Evolutionary conservation across 441 rosid species (phyloP).

Genomic region (Eutrema salsugineum): DNA sequence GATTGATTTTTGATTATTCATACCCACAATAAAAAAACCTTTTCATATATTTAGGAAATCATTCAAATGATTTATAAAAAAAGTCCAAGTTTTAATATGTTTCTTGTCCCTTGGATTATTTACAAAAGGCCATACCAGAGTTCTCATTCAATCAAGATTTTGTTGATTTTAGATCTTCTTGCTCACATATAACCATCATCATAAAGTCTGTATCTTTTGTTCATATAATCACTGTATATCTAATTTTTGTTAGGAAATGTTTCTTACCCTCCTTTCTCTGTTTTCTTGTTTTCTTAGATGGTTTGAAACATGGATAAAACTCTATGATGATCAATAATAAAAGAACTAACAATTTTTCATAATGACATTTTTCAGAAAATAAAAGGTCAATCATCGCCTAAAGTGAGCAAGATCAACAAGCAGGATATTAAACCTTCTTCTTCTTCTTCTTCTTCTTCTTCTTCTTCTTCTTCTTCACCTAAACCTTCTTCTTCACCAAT

Average conservation of each 20-base stretch:
- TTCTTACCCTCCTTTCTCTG: background rate
- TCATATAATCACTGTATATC: background rate
- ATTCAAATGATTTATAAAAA: background rate
- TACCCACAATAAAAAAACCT: background rate
- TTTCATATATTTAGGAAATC: background rate
- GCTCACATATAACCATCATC: too few relatives aligned
- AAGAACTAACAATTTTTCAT: background rate
- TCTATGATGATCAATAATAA: background rate
- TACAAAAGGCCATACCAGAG: background rate
- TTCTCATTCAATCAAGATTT: background rate
- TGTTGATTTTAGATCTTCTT: background rate
- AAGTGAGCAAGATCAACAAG: constrained; percentile 30
- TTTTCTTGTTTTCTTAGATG: background rate
- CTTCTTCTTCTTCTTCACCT: too few relatives aligned
- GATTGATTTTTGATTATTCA: background rate
- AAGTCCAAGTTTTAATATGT: background rate
- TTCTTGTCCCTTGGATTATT: background rate
- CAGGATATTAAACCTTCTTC: constrained; percentile 25
- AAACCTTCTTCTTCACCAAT: constrained; percentile 25
- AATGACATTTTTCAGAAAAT: constrained; percentile 24
- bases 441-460: too few relatives aligned
- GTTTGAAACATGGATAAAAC: background rate
- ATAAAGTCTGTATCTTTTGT: background rate
- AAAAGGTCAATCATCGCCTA: constrained; percentile 30
- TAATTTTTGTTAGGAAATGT: background rate